Evolutionary conservation across 2,329 filamentous ascomycete species (phyloP).

Genomic region (Capronia coronata): DNA sequence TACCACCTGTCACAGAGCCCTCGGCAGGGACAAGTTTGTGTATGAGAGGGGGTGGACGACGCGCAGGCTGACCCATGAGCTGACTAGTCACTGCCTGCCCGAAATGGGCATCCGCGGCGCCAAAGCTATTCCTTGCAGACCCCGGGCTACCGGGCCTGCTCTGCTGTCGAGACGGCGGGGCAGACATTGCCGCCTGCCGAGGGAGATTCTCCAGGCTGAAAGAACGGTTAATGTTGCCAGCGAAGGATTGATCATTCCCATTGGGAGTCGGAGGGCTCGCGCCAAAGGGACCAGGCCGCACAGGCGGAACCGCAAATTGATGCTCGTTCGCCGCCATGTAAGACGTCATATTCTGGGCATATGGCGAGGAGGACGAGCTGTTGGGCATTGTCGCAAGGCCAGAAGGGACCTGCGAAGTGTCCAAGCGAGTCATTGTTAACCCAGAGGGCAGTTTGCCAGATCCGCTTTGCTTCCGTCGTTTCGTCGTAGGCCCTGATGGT

Average conservation of each 20-base stretch:
- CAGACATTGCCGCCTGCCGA: conserved; percentile 62
- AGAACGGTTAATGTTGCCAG: conserved; percentile 52
- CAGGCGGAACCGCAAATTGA: conserved; percentile 41
- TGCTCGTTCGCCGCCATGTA: conserved; percentile 40
- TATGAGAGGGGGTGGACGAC: conserved; percentile 57
- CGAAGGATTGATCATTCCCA: conserved; percentile 54
- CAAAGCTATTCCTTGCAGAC: conserved; percentile 42
- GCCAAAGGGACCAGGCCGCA: conserved; percentile 45
- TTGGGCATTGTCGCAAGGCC: conserved; percentile 34
- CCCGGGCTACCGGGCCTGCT: conserved; percentile 72
- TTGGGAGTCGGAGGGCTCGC: conserved; percentile 62
- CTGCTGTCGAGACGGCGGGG: conserved; percentile 63
- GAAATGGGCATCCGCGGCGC: conserved; percentile 33
- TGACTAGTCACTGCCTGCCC: conserved; percentile 31
- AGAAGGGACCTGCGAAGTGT: conserved; percentile 45
- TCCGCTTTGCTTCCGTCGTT: conserved; percentile 74
- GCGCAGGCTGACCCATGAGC: conserved; percentile 36
- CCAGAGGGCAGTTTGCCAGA: conserved; percentile 63
- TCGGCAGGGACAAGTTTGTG: conserved; percentile 78
- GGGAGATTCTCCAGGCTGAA: conserved; percentile 60
- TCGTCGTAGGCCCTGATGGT: conserved; percentile 59
- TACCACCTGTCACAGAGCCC: conserved; percentile 74
- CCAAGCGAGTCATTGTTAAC: conserved; percentile 75
- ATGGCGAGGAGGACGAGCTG: conserved; percentile 37
- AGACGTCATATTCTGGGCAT: conserved; percentile 36